Base-by-base conservation (phyloP, 2,329 filamentous ascomycete species). In the Xylaria arbuscula region DNA sequence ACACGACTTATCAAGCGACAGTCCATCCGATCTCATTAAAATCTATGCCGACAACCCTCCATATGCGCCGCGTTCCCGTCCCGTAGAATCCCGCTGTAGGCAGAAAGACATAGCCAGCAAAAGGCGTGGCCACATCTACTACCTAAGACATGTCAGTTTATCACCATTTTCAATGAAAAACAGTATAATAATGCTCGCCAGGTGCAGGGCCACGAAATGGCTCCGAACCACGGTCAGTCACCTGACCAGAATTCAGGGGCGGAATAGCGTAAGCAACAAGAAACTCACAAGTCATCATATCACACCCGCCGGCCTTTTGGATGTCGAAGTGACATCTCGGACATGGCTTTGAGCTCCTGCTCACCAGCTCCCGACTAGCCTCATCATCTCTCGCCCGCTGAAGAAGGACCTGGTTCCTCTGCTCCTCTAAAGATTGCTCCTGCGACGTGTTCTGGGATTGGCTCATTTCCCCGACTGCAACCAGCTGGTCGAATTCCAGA, bases 211-310 rank as follows among this genome's bases (percentile, higher is more conserved):
- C 28, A 28, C 5, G 28, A 28, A 28, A 28, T 28, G 5, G 5
- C 28, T 28, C 28, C 28, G 28, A 28, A 5, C 28, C 28, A 28
- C 28, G 2, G 28, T 28, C 28, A 28, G 28, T 28, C 28, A 28
- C 28, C 28, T 28, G 28, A 28, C 28, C 11, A 5, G 28, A 7
- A 7, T 13, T 3, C 15, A n/a, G 50, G 28, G 15, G 22, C 15
- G 5, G 13, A 17, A 5, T 13, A 11, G 22, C 5, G 28, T 28
- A 50, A 28, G 22, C 19, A 6, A 40, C 0, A 13, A 28, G 32
- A 13, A 8, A 57, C 50, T 66, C n/a, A 66, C 63, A 61, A 9
- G 15, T 32, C 63, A 61, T 66, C 1, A 1, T n/a, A 15, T 66
- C 40, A 34, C 57, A 62, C 10, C 64, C 64, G 9, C 13, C 42